phyloP scores from a whole-genome alignment of 345 rosid species.

The Bretschneidera sinensis region DNA sequence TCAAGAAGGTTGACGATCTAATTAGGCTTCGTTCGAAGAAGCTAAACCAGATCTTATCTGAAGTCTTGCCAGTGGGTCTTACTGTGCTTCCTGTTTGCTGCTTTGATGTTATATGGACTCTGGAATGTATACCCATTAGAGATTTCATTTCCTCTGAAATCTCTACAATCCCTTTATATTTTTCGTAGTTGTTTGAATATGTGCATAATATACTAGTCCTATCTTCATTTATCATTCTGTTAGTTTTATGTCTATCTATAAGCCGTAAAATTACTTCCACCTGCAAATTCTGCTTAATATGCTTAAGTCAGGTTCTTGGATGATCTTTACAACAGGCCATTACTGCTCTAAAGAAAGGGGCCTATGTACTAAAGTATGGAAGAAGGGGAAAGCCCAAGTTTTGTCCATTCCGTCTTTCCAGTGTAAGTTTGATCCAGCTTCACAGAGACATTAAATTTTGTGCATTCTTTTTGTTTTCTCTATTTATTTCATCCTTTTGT shows the following conservation, averaged over 20 bases:
- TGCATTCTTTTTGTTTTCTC: too few relatives aligned
- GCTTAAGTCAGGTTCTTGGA: conserved; percentile 24
- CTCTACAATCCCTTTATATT: not conserved
- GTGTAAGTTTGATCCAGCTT: conserved; percentile 46
- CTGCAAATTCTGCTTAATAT: conserved; percentile 20
- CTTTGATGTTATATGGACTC: too few relatives aligned
- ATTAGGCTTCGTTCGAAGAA: not conserved
- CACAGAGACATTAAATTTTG: not conserved
- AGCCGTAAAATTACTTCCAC: conserved; percentile 10
- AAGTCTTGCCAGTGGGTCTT: not conserved
- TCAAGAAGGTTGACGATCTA: too few relatives aligned
- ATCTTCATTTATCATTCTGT: not conserved
- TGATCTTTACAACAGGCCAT: conserved; percentile 71
- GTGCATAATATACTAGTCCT: not conserved
- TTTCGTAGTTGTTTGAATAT: not conserved
- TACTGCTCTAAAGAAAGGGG: conserved; percentile 93
- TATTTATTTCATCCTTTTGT: too few relatives aligned
- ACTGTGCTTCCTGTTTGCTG: not conserved
- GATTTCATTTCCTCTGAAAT: not conserved
- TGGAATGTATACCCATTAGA: too few relatives aligned
- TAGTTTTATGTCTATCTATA: conserved; percentile 9
- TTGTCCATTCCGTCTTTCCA: conserved; percentile 97
- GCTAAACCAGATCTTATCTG: not conserved
- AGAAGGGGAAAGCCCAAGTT: conserved; percentile 98
- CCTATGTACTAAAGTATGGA: conserved; percentile 92